Evolutionary conservation across 2,329 filamentous ascomycete genomes (phyloP), one percentile per base, ranked within the genome.

Genomic region (Xylaria sp.): DNA sequence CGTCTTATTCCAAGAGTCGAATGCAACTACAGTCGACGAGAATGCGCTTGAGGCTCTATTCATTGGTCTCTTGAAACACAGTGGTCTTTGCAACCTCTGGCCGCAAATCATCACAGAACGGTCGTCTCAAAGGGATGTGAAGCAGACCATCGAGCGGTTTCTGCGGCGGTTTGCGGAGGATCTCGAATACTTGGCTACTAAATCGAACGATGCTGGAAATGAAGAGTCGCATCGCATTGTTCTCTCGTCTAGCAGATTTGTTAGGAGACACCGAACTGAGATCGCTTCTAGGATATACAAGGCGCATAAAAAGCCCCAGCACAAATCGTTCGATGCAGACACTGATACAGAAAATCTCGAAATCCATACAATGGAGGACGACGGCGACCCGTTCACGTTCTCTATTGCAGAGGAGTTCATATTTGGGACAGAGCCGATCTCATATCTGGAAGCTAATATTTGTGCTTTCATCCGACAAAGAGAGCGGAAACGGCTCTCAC

Each of bases 101-200:
- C 63, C 63, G 6, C 63, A 65, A 36, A 39, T 60, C 27, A 12
- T 65, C 9, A 34, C 8, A 5, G 39, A 47, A n/a, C n/a, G n/a
- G n/a, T 36, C 2, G 4, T 55, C 34, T 51, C 62, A 21, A 24
- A 32, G 27, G 2, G 5, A 34, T 45, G 56, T 9, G 6, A 65
- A 24, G 14, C 63, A 36, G 4, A 55, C 12, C 0, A 55, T 65
- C 21, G 63, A 60, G 14, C 48, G 63, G 27, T 54, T 65, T 30
- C 12, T 65, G 11, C 56, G 30, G 24, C 55, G 63, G 3, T 65
- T 65, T 48, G 63, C 56, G 1, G 56, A 65, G 14, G 63, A 65
- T 55, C 63, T 65, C 8, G 56, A 55, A 55, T 17, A 12, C 30
- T 55, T 65, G 27, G 55, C 63, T 7, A 21, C 48, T 4, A 60